A percentile compares a stretch with the other conserved stretches of the same genome.
These are phyloP conservation scores for Apium graveolens DNA, from an alignment of 129 eudicot genomes.

Conservation along the genomic window DNA sequence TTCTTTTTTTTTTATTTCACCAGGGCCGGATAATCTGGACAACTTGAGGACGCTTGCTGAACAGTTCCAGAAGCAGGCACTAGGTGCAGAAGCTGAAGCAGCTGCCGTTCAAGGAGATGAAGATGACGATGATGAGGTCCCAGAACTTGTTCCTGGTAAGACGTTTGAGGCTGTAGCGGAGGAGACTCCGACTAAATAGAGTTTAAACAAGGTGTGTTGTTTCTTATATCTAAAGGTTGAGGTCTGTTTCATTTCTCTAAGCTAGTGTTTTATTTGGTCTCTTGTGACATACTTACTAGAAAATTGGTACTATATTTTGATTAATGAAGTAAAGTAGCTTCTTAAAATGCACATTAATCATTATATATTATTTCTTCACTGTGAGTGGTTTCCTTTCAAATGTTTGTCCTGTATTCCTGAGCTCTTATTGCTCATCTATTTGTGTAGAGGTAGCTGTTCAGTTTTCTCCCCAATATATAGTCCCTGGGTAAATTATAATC, in stretches of 20 bases:
- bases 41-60: slow-evolving; percentile 68
- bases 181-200: slow-evolving; percentile 49
- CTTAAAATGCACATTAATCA: not conserved
- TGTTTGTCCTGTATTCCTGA: not conserved
- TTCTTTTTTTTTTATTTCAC: not conserved
- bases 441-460: too few relatives aligned
- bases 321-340: not conserved
- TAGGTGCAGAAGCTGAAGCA: slow-evolving; percentile 39
- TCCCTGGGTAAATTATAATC: not conserved
- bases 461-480: not conserved
- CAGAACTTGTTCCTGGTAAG: too few relatives aligned
- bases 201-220: not conserved
- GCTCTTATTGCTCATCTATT: too few relatives aligned
- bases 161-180: slow-evolving; percentile 88
- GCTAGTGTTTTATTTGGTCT: slow-evolving; percentile 4
- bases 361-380: not conserved
- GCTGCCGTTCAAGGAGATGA: slow-evolving; percentile 23
- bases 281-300: slow-evolving; percentile 4
- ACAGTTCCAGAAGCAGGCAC: slow-evolving; percentile 61
- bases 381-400: not conserved
- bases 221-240: not conserved
- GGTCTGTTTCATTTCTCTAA: not conserved
- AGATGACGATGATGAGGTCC: slow-evolving; percentile 81
- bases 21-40: slow-evolving; percentile 88
- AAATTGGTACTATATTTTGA: not conserved